Evolutionary conservation across 2,329 filamentous ascomycete genomes (phyloP), one percentile per base, ranked within the genome.

Genomic region (Colletotrichum viniferum): DNA sequence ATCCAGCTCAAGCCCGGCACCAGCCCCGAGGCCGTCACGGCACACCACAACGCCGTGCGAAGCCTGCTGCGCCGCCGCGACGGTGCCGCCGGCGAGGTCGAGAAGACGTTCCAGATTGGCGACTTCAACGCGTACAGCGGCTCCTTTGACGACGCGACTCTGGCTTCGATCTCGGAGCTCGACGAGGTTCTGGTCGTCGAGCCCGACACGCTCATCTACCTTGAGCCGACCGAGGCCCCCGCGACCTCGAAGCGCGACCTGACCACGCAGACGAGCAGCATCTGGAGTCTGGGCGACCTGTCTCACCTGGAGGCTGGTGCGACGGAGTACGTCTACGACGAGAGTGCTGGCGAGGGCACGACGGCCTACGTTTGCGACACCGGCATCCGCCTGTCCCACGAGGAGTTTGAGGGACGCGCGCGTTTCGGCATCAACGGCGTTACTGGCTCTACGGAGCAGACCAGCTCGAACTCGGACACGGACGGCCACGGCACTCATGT

Each of bases 331-430:
- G 71, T 71, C 16, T 83, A 82, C 34, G 79, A 82, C 13, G 26
- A 52, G 7, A 75, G 72, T 0, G 78, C 79, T 2, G 80, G 81
- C 5, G 28, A 77, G 26, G 79, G 77, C 1, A 66, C 68, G 9
- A 85, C 81, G 67, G 81, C 83, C 38, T 88, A 88, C 72, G 77
- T 88, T 5, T 81, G 88, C 69, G 87, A 88, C 77, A 86, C 86
- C 1, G 87, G 87, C 69, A 85, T 88, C 67, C 81, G 80, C 12
- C 81, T 79, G 14, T 69, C 80, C 3, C 87, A 88, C 74, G 70
- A 79, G 71, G 79, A 81, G 36, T 83, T 82, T 36, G 80, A 79
- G 7, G 79, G 79, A 9, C 79, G 81, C 9, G 82, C 81, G 7
- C 14, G 70, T 8, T 81, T 78, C 74, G 82, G 81, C 21, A 75